Evolutionary conservation across 176 grass and related monocot genomes (phyloP), one percentile per base, ranked within the genome.

Genomic region (Panicum miliaceum): DNA sequence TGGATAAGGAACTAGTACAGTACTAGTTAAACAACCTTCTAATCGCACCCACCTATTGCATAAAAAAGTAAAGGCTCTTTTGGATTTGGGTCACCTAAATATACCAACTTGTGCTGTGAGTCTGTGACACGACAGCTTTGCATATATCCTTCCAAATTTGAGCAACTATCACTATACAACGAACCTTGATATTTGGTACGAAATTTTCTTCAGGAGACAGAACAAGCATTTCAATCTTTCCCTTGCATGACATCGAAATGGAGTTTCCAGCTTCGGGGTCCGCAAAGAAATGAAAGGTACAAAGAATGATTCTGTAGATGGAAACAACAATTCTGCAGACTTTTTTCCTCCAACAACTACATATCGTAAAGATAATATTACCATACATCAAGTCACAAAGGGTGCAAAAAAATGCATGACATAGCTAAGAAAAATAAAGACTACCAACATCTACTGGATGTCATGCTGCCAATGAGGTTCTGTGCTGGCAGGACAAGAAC

Each of bases 401-500:
- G 47, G 4, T 43, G 40, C 66, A 29, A 79, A 82, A 16, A 35
- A 16, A 78, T 45, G n/a, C 57, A 72, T 1, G 18, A 54, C 42
- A 36, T 8, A 71, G 42, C 51, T 69, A 85, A 59, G 12, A 34
- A 77, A 64, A 83, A 65, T 26, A 3, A 1, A 72, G 82, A 34
- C 45, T 64, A 53, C 18, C 58, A 48, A 80, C 76, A 86, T 42
- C 57, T 69, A 73, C 42, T 25, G 34, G 56, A 67, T 15, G 36
- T 18, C 35, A 77, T 29, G 35, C 80, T 71, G 66, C 20, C 53
- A 53, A 79, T 79, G 60, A 47, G 19, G 63, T 57, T 32, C 36
- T 38, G 36, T 14, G 59, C 27, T 2, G 12, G 59, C 67, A 73
- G 37, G 67, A 32, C 29, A 80, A 74, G 58, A 88, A 88, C 73